Evolutionary conservation across 2,329 filamentous ascomycete genomes (phyloP), one percentile per base, ranked within the genome.

Genomic region (Macroventuria anomochaeta): DNA sequence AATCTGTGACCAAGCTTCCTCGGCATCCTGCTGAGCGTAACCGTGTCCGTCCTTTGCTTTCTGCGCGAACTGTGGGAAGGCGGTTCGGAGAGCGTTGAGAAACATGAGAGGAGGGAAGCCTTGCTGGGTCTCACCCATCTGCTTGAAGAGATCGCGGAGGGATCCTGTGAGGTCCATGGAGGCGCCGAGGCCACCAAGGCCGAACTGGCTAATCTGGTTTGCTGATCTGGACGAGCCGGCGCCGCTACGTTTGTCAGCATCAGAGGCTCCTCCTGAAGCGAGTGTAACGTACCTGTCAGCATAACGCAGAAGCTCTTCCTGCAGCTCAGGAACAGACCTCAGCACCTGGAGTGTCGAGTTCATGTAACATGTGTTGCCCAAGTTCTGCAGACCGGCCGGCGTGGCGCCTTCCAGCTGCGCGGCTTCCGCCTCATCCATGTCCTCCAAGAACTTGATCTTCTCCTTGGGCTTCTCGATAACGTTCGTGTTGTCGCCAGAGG

Each of bases 1-100:
- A 57, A 99, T 96, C 72, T 97, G 93, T 17, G 93, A 95, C 92
- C 93, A 99, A 39, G 93, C 95, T 76, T 99, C 95, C 75, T 99
- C 95, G 1, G 95, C 95, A 78, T 99, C 95, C 77, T 99, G 95
- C 76, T 99, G 95, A n/a, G 95, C 93, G 70, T 88, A 97, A 6
- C 90, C 92, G 53, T 88, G 82, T 18, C 91, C 90, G 26, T 88
- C 88, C 73, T 90, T 93, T 49, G 91, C 86, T 68, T 86, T 88
- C 77, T 99, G 92, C 10, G 91, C 92, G 71, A 99, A 99, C 71
- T 97, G 95, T 8, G 95, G 95, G 70, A 91, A 97, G 0, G 87
- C 83, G 23, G 81, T 81, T 56, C 93, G 88, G 13, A 99, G 83
- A 3, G 91, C 85, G 64, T 86, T 87, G 55, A 99, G 81, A 67